These are phyloP conservation scores for Nicotiana tomentosiformis DNA, from an alignment of 257 asterid species.

Conservation along the genomic window DNA sequence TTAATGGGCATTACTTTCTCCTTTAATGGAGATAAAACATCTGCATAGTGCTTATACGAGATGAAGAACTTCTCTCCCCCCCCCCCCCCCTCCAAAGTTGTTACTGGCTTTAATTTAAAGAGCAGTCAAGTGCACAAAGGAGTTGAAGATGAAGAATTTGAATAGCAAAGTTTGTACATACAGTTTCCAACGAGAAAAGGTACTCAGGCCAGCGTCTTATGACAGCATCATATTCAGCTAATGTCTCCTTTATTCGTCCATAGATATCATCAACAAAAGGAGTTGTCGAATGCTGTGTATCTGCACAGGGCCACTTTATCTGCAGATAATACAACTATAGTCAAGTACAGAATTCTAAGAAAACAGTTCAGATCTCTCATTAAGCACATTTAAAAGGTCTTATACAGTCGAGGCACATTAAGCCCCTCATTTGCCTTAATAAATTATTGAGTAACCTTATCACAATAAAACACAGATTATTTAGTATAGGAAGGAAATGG, in stretches of 20 bases:
- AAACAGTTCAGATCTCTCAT: neutral
- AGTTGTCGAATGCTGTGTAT: conserved; percentile 42
- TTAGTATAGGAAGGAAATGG: too few relatives aligned
- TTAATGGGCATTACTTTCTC: conserved; percentile 75
- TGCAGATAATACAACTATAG: conserved; percentile 23
- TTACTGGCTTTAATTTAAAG: neutral
- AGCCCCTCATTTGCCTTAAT: too few relatives aligned
- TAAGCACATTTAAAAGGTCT: too few relatives aligned
- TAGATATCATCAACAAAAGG: conserved; percentile 75
- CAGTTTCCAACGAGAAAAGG: conserved; percentile 66
- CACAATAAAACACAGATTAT: too few relatives aligned
- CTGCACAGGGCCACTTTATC: conserved; percentile 56
- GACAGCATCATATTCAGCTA: conserved; percentile 68
- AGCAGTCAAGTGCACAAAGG: neutral
- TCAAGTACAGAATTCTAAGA: conserved; percentile 8
- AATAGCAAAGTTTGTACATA: conserved; percentile 21
- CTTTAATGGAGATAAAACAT: conserved; percentile 70
- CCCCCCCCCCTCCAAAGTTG: neutral
- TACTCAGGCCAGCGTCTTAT: conserved; percentile 96
- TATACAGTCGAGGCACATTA: too few relatives aligned
- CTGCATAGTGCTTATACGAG: conserved; percentile 61
- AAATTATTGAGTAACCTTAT: too few relatives aligned
- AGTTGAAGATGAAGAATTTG: neutral
- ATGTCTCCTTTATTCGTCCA: conserved; percentile 62
- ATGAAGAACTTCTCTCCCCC: neutral